A percentile compares a stretch with the other conserved stretches of the same genome.
Conservation (phyloP, 2,329 filamentous ascomycete species). For the Colletotrichum theobromicola region DNA sequence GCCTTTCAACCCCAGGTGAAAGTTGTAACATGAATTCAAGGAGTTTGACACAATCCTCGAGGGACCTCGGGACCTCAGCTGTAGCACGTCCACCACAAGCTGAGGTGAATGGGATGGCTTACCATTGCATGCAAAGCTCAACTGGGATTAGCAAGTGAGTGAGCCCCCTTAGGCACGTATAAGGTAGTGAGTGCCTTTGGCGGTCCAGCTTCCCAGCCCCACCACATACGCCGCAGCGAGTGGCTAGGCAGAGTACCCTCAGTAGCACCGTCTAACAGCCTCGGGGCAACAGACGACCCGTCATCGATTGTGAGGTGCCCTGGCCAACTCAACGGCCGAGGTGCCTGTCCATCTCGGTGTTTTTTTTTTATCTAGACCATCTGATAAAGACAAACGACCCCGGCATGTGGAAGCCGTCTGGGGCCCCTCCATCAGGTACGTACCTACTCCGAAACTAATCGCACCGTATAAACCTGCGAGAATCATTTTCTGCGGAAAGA, state of each 20-base stretch:
- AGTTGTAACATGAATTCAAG: not conserved
- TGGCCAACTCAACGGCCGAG: not conserved
- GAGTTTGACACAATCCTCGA: not conserved
- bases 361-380: not conserved
- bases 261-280: not conserved
- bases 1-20: not conserved
- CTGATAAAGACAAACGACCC: not conserved
- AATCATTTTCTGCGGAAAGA: not conserved
- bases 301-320: not conserved
- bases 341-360: not conserved
- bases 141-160: not conserved
- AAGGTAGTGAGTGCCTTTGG: not conserved
- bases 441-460: no score
- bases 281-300: not conserved
- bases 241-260: not conserved
- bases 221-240: not conserved
- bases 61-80: not conserved
- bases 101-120: not conserved
- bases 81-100: not conserved
- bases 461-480: not conserved
- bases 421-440: not conserved
- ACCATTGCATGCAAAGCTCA: not conserved
- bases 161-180: no score
- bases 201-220: not conserved
- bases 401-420: not conserved